Base-by-base conservation (phyloP, 495 filamentous ascomycete genomes). In the Penicillium lagena region DNA sequence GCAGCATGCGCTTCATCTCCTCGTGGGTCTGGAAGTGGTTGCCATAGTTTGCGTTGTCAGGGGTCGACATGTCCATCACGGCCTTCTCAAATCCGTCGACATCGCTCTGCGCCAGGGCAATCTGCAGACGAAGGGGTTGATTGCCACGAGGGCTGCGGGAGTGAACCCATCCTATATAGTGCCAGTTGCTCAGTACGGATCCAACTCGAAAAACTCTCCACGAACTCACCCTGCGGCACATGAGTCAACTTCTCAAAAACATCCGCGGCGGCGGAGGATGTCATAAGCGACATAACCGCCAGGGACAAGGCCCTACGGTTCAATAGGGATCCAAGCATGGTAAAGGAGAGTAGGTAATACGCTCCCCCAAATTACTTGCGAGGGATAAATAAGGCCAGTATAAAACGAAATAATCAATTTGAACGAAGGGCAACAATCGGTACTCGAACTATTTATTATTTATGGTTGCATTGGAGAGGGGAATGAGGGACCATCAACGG, bases 31-130 rank as follows among this genome's bases (percentile, higher is more conserved):
- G 68, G 58, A 85, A 72, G 50, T 87, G 78, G 42, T 78, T 56
- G 6, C 83, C 83, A 50, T 86, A 85, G 5, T 68, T 63, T 3
- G 68, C 56, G 46, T 80, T 68, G 27, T 65, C 68, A 1, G 83
- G 83, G 4, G 73, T 78, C 14, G 80, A 81, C 54, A 86, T 72
- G 7, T 78, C 74, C 45, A 79, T 62, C 9, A 87, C 63, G 32
- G 71, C 71, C 43, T 79, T 62, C 59, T 88, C 84, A 41, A 88
- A 81, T 15, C 74, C 65, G 17, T 54, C 70, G 15, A 73, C 62
- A 50, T 83, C 71, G 32, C 79, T 72, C 57, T 83, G 79, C 34
- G 70, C 52, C 7, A 83, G 67, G 12, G 77, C 79, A 39, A 73
- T 63, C 40, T 68, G 62, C n/a, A 73, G 56, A 36, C 54, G 54